These are phyloP conservation scores for Groenewaldozyma tartarivorans DNA, from an alignment of 805 yeast species.

Conservation along the genomic window DNA sequence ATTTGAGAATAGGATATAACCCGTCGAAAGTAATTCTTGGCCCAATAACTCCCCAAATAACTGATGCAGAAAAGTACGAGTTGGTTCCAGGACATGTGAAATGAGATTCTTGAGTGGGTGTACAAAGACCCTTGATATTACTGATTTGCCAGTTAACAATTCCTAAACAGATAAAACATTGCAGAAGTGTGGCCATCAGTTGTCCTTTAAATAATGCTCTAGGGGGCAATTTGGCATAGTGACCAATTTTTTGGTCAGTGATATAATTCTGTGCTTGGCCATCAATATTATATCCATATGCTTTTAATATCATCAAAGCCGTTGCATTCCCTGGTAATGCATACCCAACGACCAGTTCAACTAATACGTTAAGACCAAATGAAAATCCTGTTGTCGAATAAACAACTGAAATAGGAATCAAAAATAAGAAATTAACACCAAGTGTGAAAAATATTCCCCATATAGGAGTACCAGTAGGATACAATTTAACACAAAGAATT, in stretches of 20 bases:
- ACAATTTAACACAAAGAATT: constrained; percentile 8
- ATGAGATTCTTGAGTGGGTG: constrained; percentile 22
- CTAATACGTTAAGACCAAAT: constrained; percentile 50
- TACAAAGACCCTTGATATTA: constrained; percentile 21
- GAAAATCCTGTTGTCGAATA: constrained; percentile 49
- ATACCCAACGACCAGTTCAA: constrained; percentile 56
- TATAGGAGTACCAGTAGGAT: constrained; percentile 19
- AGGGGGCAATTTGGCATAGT: constrained; percentile 33
- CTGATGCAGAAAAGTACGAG: constrained; percentile 43
- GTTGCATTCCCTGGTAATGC: constrained; percentile 51
- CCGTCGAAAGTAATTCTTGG: constrained; percentile 37
- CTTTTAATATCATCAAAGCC: constrained; percentile 50
- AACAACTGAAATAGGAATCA: constrained; percentile 53
- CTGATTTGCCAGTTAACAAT: constrained; percentile 20
- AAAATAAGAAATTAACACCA: constrained; percentile 42
- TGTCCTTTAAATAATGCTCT: constrained; percentile 16
- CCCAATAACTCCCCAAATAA: constrained; percentile 36
- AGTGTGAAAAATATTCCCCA: constrained; percentile 53
- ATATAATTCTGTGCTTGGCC: constrained; percentile 49
- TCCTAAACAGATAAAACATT: constrained; percentile 23
- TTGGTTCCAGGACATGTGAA: constrained; percentile 29
- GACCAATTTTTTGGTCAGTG: constrained; percentile 50
- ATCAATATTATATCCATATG: constrained; percentile 52
- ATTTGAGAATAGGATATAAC: constrained; percentile 17
- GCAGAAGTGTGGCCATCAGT: constrained; percentile 37